Base-by-base conservation (phyloP, 2,329 filamentous ascomycete species). In the Colletotrichum horii region DNA sequence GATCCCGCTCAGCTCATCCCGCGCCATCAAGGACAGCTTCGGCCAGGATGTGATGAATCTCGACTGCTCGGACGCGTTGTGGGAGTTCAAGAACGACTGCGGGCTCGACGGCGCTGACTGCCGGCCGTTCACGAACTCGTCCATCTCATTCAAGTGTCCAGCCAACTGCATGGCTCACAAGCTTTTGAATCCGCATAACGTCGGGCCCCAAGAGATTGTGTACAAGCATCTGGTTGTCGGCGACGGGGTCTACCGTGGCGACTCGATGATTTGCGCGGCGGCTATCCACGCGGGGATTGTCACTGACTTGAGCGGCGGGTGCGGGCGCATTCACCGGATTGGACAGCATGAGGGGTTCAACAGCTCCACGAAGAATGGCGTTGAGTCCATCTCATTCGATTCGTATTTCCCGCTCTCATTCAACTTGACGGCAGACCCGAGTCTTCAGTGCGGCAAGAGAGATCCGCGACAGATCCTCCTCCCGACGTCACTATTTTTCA, bases 371-470 rank as follows among this genome's bases (percentile, higher is more conserved):
- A 89, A 88, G 22, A 88, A 97, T 80, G 95, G 94, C 70, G 95
- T 98, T 78, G 85, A 87, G 34, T 97, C 95, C 76, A 88, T 95
- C 69, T 90, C 85, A 4, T 99, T 99, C 82, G 91, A 96, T 77
- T 96, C 95, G 0, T 95, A 95, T 78, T 99, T 99, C 80, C 97
- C 97, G 2, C 93, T 95, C 36, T 93, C 96, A 0, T 98, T 95
- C 83, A 91, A 91, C 32, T 98, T 99, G 79, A 85, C 94, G 6
- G 84, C 88, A 4, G 89, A 89, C 36, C 89, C 73, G 24, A 95
- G 14, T 84, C 68, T 75, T 4, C 69, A 89, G 19, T 94, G 95
- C 79, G 90, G 92, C 67, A 93, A 95, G 22, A 88, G 89, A 69
- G 97, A 98, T 83, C 90, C 94, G 70, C 91, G 96, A 60, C 98